phyloP scores from a whole-genome alignment of 2,329 filamentous ascomycete genomes.

The Cladosporium colombiae region DNA sequence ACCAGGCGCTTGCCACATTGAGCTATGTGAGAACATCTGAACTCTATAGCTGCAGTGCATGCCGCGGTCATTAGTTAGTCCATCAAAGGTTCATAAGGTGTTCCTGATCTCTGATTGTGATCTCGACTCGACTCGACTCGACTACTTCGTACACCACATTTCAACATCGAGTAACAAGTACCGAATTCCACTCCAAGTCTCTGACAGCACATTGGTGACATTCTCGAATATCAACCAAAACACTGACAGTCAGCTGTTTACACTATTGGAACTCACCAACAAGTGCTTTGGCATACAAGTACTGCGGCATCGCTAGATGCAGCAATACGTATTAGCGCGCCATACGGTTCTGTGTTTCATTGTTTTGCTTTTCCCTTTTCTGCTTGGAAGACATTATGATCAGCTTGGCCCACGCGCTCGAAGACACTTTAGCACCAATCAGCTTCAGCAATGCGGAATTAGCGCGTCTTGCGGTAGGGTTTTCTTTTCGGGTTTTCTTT shows the following conservation, averaged over 20 bases:
- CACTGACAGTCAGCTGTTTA: background rate
- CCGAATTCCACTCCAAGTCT: background rate
- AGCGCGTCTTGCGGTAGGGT: background rate
- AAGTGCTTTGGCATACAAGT: background rate
- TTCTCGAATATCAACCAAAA: background rate
- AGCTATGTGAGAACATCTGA: background rate
- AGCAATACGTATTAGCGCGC: background rate
- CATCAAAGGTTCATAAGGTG: background rate
- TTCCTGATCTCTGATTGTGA: background rate
- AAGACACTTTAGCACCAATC: too few species aligned
- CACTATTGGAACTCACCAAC: background rate
- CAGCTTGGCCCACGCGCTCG: too few species aligned
- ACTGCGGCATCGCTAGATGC: background rate
- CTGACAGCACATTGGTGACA: background rate
- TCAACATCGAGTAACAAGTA: background rate
- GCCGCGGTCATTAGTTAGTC: background rate
- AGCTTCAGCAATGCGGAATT: too few species aligned
- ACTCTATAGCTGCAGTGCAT: background rate
- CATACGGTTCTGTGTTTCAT: background rate
- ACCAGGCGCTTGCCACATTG: background rate
- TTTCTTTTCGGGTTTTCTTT: background rate
- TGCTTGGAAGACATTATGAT: background rate
- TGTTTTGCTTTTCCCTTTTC: too few species aligned
- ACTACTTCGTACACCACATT: background rate
- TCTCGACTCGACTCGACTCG: background rate